Evolutionary conservation across 352 stramenopile genomes (phyloP), one percentile per base, ranked within the genome.

Genomic region (Phytopythium aichiense): DNA sequence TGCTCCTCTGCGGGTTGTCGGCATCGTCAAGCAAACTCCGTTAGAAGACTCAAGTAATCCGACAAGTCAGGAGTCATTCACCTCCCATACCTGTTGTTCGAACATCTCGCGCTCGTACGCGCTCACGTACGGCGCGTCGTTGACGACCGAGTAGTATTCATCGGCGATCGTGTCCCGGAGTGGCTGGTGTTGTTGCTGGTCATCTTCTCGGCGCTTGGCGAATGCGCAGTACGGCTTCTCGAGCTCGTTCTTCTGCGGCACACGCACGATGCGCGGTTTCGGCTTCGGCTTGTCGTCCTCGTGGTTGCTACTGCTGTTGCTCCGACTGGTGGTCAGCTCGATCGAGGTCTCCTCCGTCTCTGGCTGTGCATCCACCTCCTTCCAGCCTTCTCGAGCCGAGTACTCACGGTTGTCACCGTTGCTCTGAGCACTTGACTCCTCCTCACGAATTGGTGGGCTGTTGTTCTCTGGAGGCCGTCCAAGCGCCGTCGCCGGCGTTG

Each of bases 171-270:
- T 11, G 13, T 53, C 22, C 37, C 46, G 23, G 4, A 22, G 46
- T 15, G 12, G 22, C 46, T n/a, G 23, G 22, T 33, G 23, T 12
- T 74, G 55, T 33, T 56, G 45, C 30, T 64, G 60, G 31, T 81
- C 61, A 0, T 61, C 51, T n/a, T 76, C 68, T 4, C 64, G 57
- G 42, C 88, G 66, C 53, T 72, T 84, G 58, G 69, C 67, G 71
- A 89, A 91, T 11, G 80, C 81, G 46, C 84, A 93, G 60, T 91
- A 93, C 15, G 81, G 84, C 57, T 78, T 89, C 35, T 89, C 77
- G 18, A 75, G 54, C 46, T 88, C 76, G 48, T 89, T 81, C 42
- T 87, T 79, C 60, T 88, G 78, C 2, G 63, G 72, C 56, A 89
- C 77, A 13, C 79, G 81, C 16, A 90, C 76, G n/a, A 77, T 59